A percentile compares a stretch with the other conserved stretches of the same genome.
Conservation (phyloP, 768 basidiomycete species). For the Ramaria sp. region DNA sequence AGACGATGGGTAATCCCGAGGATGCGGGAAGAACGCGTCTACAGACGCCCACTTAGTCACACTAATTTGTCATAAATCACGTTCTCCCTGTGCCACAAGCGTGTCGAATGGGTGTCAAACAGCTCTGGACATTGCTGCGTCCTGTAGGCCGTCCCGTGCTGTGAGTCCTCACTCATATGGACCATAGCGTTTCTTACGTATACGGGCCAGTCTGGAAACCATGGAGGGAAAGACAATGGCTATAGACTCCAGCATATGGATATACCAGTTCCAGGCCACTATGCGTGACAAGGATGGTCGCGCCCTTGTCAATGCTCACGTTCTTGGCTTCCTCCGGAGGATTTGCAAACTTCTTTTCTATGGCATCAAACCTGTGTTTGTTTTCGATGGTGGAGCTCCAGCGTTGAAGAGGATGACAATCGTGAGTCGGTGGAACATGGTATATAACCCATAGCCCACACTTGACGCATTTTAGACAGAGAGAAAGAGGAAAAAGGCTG, state of each 20-base stretch:
- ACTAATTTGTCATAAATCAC: not conserved
- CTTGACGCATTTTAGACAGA: slow-evolving; percentile 44
- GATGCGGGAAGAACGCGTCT: not conserved
- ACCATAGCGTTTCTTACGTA: not conserved
- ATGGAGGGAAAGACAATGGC: slow-evolving; percentile 93
- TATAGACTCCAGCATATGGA: slow-evolving; percentile 98
- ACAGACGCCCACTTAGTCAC: not conserved
- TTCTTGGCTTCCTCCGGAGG: slow-evolving; percentile 80
- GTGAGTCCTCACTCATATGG: slow-evolving; percentile 32
- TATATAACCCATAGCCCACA: slow-evolving; percentile 8
- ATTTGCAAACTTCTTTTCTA: slow-evolving; percentile 94
- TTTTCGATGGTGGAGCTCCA: slow-evolving; percentile 97
- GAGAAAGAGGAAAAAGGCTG: slow-evolving; percentile 82
- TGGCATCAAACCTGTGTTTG: slow-evolving; percentile 97
- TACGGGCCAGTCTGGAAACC: slow-evolving; percentile 64
- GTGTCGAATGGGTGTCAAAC: slow-evolving; percentile 86
- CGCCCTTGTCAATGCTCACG: slow-evolving; percentile 84
- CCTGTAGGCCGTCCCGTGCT: slow-evolving; percentile 93
- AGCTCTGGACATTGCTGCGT: slow-evolving; percentile 82
- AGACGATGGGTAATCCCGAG: no score
- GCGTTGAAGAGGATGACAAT: slow-evolving; percentile 81
- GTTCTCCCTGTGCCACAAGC: not conserved
- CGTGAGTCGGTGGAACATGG: slow-evolving; percentile 32
- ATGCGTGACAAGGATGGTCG: slow-evolving; percentile 97
- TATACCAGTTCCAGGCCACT: slow-evolving; percentile 98